These are phyloP conservation scores for Cytospora piceae DNA, from an alignment of 2,329 filamentous ascomycete species.

Conservation along the genomic window DNA sequence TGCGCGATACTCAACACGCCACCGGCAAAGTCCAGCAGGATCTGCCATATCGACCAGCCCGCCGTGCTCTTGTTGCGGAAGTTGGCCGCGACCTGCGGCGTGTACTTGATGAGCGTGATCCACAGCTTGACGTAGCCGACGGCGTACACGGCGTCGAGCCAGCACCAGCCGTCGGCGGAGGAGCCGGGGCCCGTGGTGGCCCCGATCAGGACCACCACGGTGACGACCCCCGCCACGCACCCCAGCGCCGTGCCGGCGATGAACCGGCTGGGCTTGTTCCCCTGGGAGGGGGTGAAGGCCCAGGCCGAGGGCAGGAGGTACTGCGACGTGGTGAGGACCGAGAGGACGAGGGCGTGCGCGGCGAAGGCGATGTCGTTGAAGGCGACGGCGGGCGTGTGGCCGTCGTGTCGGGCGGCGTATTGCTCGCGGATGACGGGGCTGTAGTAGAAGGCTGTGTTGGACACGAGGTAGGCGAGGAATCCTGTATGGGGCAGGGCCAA, in stretches of 20 bases:
- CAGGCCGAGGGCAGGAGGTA: constrained; percentile 72
- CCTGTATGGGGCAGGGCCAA: constrained; percentile 46
- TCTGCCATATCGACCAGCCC: constrained; percentile 86
- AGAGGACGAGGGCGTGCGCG: constrained; percentile 75
- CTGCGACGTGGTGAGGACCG: constrained; percentile 75
- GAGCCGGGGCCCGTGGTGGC: constrained; percentile 40
- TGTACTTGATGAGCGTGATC: constrained; percentile 89
- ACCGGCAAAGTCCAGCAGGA: constrained; percentile 81
- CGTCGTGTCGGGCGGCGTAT: constrained; percentile 79
- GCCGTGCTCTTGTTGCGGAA: constrained; percentile 81
- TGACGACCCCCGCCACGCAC: constrained; percentile 63
- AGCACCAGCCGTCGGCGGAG: constrained; percentile 57
- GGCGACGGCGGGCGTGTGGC: constrained; percentile 79
- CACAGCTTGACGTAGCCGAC: constrained; percentile 88
- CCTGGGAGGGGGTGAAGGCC: constrained; percentile 68
- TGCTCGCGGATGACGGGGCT: constrained; percentile 77
- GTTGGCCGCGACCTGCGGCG: constrained; percentile 83
- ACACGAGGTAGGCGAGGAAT: constrained; percentile 76
- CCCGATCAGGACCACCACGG: constrained; percentile 53
- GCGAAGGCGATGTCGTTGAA: constrained; percentile 92
- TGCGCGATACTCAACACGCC: constrained; percentile 82
- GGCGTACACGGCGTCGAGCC: constrained; percentile 67
- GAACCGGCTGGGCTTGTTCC: constrained; percentile 59
- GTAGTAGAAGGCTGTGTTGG: constrained; percentile 76
- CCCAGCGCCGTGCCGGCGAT: constrained; percentile 73